Evolutionary conservation across 441 rosid genomes (phyloP).

Genomic region (Populus hybrid): DNA sequence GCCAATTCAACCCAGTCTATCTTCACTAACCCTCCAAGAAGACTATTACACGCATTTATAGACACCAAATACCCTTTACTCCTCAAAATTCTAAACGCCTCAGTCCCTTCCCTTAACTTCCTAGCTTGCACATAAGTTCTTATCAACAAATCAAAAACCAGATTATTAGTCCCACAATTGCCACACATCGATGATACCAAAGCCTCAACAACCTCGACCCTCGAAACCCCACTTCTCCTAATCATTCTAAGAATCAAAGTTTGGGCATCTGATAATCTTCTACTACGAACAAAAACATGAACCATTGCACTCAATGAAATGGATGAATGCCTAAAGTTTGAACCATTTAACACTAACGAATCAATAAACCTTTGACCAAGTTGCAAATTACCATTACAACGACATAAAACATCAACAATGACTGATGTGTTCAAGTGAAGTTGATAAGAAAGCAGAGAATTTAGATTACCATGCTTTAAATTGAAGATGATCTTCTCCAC

Average conservation of each 20-base stretch:
- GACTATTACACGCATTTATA: constrained; percentile 68
- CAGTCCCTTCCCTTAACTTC: constrained; percentile 64
- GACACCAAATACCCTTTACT: constrained; percentile 51
- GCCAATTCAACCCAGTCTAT: constrained; percentile 71
- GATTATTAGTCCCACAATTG: constrained; percentile 30
- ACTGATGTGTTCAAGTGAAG: constrained; percentile 43
- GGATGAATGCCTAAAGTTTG: constrained; percentile 53
- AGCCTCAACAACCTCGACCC: constrained; percentile 48
- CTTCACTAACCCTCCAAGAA: constrained; percentile 80
- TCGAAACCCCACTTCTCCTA: constrained; percentile 69
- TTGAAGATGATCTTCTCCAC: constrained; percentile 57
- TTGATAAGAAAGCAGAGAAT: constrained; percentile 31
- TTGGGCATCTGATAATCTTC: constrained; percentile 75
- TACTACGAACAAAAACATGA: constrained; percentile 53
- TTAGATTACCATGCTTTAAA: constrained; percentile 48
- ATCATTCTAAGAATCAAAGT: constrained; percentile 72
- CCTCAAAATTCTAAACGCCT: constrained; percentile 49
- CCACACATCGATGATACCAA: constrained; percentile 38
- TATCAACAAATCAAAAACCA: constrained; percentile 68
- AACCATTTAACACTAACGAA: constrained; percentile 28
- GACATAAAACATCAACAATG: constrained; percentile 54
- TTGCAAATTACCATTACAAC: constrained; percentile 47
- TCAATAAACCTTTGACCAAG: constrained; percentile 47
- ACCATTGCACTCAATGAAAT: constrained; percentile 63
- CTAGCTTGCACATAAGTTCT: constrained; percentile 79